Conservation (phyloP, 176 grass and related monocot species). For the Dactylis glomerata region DNA sequence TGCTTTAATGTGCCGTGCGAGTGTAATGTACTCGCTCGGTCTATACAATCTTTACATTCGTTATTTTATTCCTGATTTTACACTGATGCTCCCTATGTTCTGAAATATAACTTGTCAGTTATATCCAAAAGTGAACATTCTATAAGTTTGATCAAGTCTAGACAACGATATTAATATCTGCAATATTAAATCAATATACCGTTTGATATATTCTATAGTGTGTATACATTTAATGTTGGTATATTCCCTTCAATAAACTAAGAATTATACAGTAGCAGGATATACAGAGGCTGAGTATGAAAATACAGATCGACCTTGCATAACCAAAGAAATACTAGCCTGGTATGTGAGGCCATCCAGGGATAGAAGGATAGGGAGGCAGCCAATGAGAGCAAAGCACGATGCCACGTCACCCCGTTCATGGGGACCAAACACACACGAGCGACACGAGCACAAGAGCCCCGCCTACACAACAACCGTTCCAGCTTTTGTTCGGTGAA, state of each 20-base stretch:
- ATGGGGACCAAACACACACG: not conserved
- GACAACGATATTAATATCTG: too few species aligned
- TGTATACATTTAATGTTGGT: too few species aligned
- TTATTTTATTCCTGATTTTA: too few species aligned
- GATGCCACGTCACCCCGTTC: constrained; percentile 37
- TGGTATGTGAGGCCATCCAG: constrained; percentile 21
- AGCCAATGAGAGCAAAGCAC: constrained; percentile 44
- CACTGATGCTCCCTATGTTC: too few species aligned
- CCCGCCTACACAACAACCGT: not conserved
- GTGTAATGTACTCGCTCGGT: not conserved
- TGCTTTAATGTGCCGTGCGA: not conserved
- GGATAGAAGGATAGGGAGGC: constrained; percentile 65
- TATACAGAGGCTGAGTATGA: not conserved
- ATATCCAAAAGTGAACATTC: too few species aligned
- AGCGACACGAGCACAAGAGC: not conserved
- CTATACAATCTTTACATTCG: not conserved
- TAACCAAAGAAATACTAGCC: not conserved
- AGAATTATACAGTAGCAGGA: too few species aligned
- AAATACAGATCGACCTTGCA: not conserved
- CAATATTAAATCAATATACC: too few species aligned
- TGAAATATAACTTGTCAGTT: too few species aligned
- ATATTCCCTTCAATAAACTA: too few species aligned
- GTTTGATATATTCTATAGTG: too few species aligned
- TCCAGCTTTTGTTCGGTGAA: not conserved
- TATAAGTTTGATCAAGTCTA: too few species aligned